Percentiles rank a stretch among this genome's conserved stretches.
These are phyloP conservation scores for Penicillium sclerotigenum DNA, from an alignment of 2,329 filamentous ascomycete species.

Conservation along the genomic window DNA sequence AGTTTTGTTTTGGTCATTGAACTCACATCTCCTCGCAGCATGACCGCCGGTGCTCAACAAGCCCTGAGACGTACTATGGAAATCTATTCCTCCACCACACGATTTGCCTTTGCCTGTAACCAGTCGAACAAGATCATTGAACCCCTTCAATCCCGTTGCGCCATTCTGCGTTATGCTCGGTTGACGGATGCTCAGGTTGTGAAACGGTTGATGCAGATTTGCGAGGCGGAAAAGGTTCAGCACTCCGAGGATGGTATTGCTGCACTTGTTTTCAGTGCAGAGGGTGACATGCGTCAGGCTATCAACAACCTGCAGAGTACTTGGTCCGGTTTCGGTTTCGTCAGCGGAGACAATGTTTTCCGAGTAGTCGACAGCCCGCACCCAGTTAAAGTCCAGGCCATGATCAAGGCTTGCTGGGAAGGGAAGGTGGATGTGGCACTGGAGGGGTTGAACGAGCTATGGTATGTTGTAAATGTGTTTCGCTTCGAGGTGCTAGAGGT, in stretches of 20 bases:
- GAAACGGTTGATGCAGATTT: constrained; percentile 85
- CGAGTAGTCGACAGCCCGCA: constrained; percentile 95
- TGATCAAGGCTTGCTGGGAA: constrained; percentile 96
- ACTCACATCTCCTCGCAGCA: constrained; percentile 48
- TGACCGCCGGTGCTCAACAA: constrained; percentile 96
- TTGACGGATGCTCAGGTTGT: constrained; percentile 91
- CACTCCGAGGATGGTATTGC: constrained; percentile 91
- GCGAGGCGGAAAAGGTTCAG: constrained; percentile 84
- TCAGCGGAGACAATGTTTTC: constrained; percentile 98
- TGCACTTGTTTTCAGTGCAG: constrained; percentile 93
- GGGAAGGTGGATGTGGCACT: constrained; percentile 84
- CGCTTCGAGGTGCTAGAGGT: neutral
- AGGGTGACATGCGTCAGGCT: constrained; percentile 97
- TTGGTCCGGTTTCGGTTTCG: constrained; percentile 87
- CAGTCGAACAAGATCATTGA: constrained; percentile 99
- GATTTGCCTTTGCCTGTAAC: constrained; percentile 98
- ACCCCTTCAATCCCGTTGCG: constrained; percentile 93
- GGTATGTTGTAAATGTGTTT: constrained; percentile 49
- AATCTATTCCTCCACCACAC: constrained; percentile 93
- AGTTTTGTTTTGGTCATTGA: neutral
- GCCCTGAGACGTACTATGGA: constrained; percentile 96
- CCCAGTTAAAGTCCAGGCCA: constrained; percentile 96
- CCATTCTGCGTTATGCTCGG: constrained; percentile 88
- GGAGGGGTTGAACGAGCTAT: constrained; percentile 82
- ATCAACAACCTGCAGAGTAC: constrained; percentile 98